Conservation (phyloP, 345 rosid species). For the Linum tenue region DNA sequence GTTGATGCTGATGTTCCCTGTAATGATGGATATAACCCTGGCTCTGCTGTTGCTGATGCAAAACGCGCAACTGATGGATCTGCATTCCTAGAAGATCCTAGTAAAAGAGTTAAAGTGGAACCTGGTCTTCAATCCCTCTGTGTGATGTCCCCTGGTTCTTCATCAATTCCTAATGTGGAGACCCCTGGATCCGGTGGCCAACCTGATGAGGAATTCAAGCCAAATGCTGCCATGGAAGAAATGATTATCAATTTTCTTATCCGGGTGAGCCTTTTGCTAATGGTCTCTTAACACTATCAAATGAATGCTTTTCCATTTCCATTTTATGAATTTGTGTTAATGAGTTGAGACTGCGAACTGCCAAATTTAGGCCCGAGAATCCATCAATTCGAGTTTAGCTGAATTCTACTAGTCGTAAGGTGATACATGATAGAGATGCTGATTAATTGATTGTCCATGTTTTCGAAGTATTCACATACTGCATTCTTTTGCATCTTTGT, state of each 20-base stretch:
- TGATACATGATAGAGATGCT: background rate
- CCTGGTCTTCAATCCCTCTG: constrained; percentile 89
- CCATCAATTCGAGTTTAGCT: background rate
- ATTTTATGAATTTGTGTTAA: background rate
- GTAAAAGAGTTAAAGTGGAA: constrained; percentile 82
- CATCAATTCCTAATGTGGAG: constrained; percentile 80
- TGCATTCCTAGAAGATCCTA: constrained; percentile 68
- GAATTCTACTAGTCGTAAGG: background rate
- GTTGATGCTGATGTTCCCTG: constrained; percentile 57
- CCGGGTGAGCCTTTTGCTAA: constrained; percentile 54
- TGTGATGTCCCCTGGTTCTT: constrained; percentile 90
- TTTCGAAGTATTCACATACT: background rate
- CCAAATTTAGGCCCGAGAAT: background rate
- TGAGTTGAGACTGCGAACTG: background rate
- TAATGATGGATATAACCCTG: constrained; percentile 48
- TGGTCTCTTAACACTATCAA: constrained; percentile 7
- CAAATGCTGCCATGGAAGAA: constrained; percentile 99
- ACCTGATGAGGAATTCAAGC: constrained; percentile 98
- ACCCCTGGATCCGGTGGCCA: constrained; percentile 95
- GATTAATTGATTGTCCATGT: background rate
- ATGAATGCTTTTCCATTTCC: background rate
- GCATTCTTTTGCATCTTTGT: background rate
- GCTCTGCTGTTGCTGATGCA: constrained; percentile 44
- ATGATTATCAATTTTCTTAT: constrained; percentile 98
- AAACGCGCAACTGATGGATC: constrained; percentile 77